Base-by-base conservation (phyloP, 164 flowering plant genomes). In the Santalum album region DNA sequence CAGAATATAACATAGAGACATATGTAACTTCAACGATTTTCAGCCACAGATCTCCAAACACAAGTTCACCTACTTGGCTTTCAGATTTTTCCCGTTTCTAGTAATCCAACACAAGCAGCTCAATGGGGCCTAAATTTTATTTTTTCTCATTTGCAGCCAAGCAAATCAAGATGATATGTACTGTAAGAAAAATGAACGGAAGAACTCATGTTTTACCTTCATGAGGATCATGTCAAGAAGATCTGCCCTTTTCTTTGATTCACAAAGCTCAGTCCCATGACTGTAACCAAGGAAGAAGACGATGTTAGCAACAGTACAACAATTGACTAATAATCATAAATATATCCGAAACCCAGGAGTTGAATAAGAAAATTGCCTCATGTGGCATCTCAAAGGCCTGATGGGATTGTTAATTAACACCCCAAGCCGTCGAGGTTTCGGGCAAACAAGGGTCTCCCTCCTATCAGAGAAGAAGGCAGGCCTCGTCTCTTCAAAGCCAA, bases 401-500 rank as follows among this genome's bases (percentile, higher is more conserved):
- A 53, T 24, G 0, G 48, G 64, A 50, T 43, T 66, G 55, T 56
- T 61, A 17, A 60, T 49, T 25, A 57, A 36, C 38, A 71, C n/a
- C n/a, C n/a, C n/a, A n/a, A n/a, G n/a, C n/a, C n/a, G n/a, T n/a
- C 78, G 55, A 36, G 82, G 82, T 57, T 66, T 74, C 0, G 82
- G 78, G 56, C 78, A 77, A 49, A 72, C 60, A 15, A 74, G 67
- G 15, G 71, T 63, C 11, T 54, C 73, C 51, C 51, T 65, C 40
- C 42, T 60, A 61, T 70, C 72, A 23, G 65, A 27, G 39, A 45
- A 12, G 45, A 48, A 29, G 2, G 32, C 19, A 11, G 15, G 17
- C 19, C 34, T 25, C 20, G 12, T 16, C 19, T 49, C 20, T 25
- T 49, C 34, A 17, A 18, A 49, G 32, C 19, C 34, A 19, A 14